Conservation (phyloP, 768 basidiomycete species). For the Auriscalpium microsporum region DNA sequence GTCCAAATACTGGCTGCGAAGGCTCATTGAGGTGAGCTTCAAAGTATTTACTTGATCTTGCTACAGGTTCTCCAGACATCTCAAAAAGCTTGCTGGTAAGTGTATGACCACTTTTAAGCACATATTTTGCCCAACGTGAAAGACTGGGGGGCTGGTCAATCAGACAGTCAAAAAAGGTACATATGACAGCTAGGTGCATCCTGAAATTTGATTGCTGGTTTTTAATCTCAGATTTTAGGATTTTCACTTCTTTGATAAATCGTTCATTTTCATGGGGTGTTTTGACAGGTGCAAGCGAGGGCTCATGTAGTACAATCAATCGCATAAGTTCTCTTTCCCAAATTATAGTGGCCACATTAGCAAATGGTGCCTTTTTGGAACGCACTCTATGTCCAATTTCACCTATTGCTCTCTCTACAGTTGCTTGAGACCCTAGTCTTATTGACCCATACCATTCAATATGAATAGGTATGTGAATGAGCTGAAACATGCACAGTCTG, state of each 20-base stretch:
- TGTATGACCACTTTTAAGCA: neutral
- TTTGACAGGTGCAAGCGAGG: neutral
- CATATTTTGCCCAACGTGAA: neutral
- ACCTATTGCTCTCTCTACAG: neutral
- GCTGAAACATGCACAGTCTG: neutral
- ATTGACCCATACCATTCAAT: constrained; percentile 30
- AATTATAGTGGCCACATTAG: neutral
- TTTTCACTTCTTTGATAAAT: neutral
- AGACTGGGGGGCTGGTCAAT: neutral
- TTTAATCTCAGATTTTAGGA: neutral
- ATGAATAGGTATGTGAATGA: constrained; percentile 4
- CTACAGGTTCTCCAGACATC: neutral
- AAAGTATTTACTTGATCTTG: neutral
- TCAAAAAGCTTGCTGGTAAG: neutral
- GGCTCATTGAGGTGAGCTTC: neutral
- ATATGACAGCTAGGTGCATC: neutral
- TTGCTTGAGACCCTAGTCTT: constrained; percentile 14
- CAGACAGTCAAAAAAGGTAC: neutral
- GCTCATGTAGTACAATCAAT: neutral
- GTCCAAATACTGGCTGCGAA: neutral
- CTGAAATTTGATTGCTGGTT: neutral
- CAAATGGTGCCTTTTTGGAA: neutral
- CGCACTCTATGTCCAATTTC: neutral
- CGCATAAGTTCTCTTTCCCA: neutral
- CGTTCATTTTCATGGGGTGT: neutral